Base-by-base conservation (phyloP, 208 protist species). In the Crithidia brevicula region DNA sequence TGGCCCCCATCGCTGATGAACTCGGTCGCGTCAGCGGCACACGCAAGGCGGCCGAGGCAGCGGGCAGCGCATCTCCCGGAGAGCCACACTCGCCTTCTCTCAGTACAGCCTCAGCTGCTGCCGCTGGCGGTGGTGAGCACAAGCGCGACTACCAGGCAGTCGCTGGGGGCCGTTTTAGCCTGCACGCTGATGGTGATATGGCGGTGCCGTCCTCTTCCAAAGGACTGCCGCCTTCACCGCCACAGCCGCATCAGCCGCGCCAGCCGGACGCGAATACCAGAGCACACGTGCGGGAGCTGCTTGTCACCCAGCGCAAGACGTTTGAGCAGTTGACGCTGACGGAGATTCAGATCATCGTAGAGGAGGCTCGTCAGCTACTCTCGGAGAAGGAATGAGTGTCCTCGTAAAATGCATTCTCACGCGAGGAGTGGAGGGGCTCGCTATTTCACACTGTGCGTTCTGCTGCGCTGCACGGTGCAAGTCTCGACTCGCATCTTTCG, bases 291-390 rank as follows among this genome's bases (percentile, higher is more conserved):
- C 50, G 61, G 1, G 50, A 77, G 30, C 67, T 82, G 15, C 56
- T 82, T 5, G 65, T 72, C 9, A 72, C 65, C 22, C 77, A 90
- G 40, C 63, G 78, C 23, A 89, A 84, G 47, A 28, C 73, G 5
- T 94, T 92, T 75, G 85, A 90, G 10, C 43, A 84, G 20, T 76
- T 94, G 23, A 84, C 83, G 2, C 66, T 87, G 20, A 53, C 67
- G 10, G 81, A 94, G 69, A 71, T 94, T 22, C 74, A 82, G 42
- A 69, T 75, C 27, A 83, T 94, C 63, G 83, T 94, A 3, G 77
- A 86, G 43, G 81, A 91, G 64, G 82, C 86, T 23, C 76, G 88
- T 0, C 50, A 61, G 42, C 59, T 82, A 0, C 33, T 75, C 3
- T 46, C 15, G 0, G 64, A 70, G 33, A 40, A 42, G 34, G 31